Percentiles rank a stretch among this genome's conserved stretches.
Conservation (phyloP, 768 basidiomycete genomes). For the Multifurca ochricompacta region DNA sequence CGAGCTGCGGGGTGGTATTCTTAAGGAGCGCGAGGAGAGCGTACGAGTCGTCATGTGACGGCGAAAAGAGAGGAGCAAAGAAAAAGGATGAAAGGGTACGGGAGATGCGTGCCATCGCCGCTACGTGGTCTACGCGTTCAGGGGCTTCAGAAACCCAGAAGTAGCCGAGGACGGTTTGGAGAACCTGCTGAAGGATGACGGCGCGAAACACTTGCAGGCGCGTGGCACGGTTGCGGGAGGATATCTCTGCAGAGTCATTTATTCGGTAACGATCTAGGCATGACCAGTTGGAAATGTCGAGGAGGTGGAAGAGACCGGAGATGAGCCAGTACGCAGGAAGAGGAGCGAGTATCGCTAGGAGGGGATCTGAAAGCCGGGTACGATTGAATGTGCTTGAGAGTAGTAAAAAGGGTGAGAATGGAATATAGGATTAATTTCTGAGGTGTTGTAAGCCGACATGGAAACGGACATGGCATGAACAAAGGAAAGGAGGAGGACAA, state of each 20-base stretch:
- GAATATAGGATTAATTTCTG: background rate
- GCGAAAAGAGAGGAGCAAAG: background rate
- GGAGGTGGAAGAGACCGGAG: slow-evolving; percentile 69
- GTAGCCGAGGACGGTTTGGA: slow-evolving; percentile 75
- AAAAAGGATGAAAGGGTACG: background rate
- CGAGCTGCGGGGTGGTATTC: slow-evolving; percentile 33
- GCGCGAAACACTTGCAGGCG: slow-evolving; percentile 64
- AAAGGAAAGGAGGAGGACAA: background rate
- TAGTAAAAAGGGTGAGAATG: slow-evolving; percentile 46
- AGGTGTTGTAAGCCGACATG: background rate
- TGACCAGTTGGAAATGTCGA: slow-evolving; percentile 72
- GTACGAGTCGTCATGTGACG: slow-evolving; percentile 6
- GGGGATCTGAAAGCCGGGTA: slow-evolving; percentile 63
- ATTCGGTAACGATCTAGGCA: slow-evolving; percentile 81
- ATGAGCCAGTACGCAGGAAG: slow-evolving; percentile 78
- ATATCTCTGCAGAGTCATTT: slow-evolving; percentile 79
- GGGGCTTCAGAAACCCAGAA: slow-evolving; percentile 49
- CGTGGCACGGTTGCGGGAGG: slow-evolving; percentile 65
- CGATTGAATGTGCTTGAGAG: slow-evolving; percentile 35
- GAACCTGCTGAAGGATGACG: slow-evolving; percentile 76
- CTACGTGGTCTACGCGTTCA: slow-evolving; percentile 14
- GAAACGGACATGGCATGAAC: too few species aligned
- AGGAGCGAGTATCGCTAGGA: slow-evolving; percentile 66
- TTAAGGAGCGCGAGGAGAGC: slow-evolving; percentile 31
- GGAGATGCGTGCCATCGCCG: slow-evolving; percentile 24